Conservation (phyloP, 2,329 filamentous ascomycete genomes). For the Leptographium galeiforme region DNA sequence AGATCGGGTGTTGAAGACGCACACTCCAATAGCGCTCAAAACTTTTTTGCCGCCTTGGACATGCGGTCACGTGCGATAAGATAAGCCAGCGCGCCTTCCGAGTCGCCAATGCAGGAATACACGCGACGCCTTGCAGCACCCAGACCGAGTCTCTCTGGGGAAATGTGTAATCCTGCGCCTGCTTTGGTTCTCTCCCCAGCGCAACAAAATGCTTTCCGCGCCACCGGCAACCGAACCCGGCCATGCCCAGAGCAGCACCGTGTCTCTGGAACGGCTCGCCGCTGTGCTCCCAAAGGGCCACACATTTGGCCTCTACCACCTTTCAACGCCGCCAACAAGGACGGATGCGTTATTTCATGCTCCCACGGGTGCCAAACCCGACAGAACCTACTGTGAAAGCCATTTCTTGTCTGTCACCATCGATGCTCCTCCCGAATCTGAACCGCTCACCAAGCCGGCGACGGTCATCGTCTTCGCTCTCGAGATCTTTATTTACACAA, state of each 20-base stretch:
- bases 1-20: not conserved
- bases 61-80: constrained; percentile 6
- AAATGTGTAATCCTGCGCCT: not conserved
- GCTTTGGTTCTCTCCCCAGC: not conserved
- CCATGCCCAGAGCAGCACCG: constrained; percentile 12
- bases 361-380: constrained; percentile 55
- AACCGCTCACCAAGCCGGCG: not conserved
- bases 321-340: constrained; percentile 70
- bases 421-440: constrained; percentile 10
- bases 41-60: not conserved
- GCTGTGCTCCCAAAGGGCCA: constrained; percentile 38
- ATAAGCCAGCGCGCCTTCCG: not conserved
- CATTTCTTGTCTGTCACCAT: constrained; percentile 55
- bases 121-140: not conserved
- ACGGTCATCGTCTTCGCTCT: constrained; percentile 63
- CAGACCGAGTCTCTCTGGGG: not conserved
- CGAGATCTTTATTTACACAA: constrained; percentile 79
- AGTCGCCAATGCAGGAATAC: not conserved
- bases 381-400: constrained; percentile 73
- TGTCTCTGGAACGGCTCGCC: constrained; percentile 27
- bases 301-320: constrained; percentile 63
- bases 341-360: constrained; percentile 68
- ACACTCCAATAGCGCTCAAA: not conserved
- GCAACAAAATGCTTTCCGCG: not conserved
- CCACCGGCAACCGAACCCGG: not conserved